These are phyloP conservation scores for Diutina mesorugosa DNA, from an alignment of 1,139 yeast species.

Conservation along the genomic window DNA sequence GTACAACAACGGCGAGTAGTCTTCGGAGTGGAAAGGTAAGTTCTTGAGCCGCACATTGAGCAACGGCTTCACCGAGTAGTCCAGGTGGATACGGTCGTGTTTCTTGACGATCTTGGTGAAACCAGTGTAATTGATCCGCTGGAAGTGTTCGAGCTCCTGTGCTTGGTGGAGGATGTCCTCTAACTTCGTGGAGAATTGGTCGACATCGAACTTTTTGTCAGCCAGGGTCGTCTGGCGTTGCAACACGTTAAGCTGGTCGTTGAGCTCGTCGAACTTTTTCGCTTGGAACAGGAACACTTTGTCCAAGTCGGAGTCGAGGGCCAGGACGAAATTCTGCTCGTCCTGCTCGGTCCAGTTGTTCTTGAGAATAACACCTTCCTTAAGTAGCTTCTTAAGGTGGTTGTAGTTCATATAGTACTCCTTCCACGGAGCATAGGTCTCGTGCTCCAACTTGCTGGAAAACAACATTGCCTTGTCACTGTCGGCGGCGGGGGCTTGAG, in stretches of 20 bases:
- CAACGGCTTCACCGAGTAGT: slow-evolving; percentile 78
- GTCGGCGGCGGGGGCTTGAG: not conserved
- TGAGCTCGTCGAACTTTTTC: slow-evolving; percentile 55
- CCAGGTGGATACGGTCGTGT: slow-evolving; percentile 82
- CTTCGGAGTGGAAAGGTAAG: slow-evolving; percentile 89
- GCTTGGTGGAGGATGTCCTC: slow-evolving; percentile 68
- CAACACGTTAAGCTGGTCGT: slow-evolving; percentile 47
- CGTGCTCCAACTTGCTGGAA: slow-evolving; percentile 71
- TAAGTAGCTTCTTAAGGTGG: slow-evolving; percentile 63
- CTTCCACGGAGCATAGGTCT: slow-evolving; percentile 83
- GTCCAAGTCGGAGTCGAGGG: slow-evolving; percentile 77
- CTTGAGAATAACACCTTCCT: slow-evolving; percentile 55
- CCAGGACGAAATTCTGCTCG: slow-evolving; percentile 69
- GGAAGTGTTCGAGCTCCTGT: slow-evolving; percentile 79
- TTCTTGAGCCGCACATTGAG: slow-evolving; percentile 77
- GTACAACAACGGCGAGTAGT: slow-evolving; percentile 81
- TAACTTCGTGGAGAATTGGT: slow-evolving; percentile 45
- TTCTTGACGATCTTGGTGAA: slow-evolving; percentile 89
- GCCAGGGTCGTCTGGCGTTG: slow-evolving; percentile 33
- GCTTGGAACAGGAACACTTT: slow-evolving; percentile 87
- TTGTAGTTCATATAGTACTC: slow-evolving; percentile 73
- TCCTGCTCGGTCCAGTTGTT: slow-evolving; percentile 32
- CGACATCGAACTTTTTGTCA: slow-evolving; percentile 34
- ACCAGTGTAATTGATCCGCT: slow-evolving; percentile 87
- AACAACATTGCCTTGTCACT: slow-evolving; percentile 48